Conservation (phyloP, 169 alveolate species). For the Perkinsus marinus region DNA sequence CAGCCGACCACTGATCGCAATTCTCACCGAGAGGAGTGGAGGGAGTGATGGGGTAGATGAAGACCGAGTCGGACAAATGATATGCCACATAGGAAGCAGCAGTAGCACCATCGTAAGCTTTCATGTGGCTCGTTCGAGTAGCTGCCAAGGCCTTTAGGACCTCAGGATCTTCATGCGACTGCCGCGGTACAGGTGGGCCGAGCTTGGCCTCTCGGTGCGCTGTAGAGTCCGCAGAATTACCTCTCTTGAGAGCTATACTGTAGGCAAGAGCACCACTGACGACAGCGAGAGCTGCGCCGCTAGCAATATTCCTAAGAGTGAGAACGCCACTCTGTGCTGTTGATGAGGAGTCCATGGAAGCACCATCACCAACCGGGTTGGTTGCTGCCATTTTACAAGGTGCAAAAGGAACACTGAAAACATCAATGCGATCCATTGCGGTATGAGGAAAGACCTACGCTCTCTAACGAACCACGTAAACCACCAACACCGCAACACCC, state of each 20-base stretch:
- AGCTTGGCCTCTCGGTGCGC: not conserved
- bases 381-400: not conserved
- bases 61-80: constrained; percentile 38
- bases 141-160: not conserved
- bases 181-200: not conserved
- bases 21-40: constrained; percentile 36
- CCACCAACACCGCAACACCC: too few species aligned
- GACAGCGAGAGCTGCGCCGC: not conserved
- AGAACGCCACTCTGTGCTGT: not conserved
- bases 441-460: not conserved
- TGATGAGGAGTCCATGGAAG: not conserved
- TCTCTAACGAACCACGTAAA: too few species aligned
- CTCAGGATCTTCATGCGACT: not conserved
- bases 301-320: not conserved
- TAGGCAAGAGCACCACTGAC: not conserved
- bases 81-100: constrained; percentile 49
- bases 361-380: not conserved
- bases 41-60: constrained; percentile 45
- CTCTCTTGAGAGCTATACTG: not conserved
- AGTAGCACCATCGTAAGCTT: constrained; percentile 15
- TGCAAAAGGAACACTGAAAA: not conserved
- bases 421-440: not conserved
- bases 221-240: not conserved
- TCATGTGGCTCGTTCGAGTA: not conserved
- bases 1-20: constrained; percentile 37